phyloP scores from a whole-genome alignment of 768 basidiomycete species.

The Psilocybe cubensis region DNA sequence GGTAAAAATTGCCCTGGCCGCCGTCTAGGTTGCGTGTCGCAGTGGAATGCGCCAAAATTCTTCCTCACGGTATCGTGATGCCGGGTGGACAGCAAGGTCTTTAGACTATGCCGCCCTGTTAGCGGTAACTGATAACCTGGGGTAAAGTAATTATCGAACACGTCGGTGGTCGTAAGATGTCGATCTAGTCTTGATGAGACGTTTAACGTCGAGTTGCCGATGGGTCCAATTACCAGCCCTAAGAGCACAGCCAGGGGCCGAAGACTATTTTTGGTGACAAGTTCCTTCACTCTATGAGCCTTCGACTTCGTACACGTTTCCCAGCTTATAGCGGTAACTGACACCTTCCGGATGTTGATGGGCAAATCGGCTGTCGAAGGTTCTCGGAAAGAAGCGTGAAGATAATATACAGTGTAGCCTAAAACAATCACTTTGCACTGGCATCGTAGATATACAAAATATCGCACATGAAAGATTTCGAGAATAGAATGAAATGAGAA shows the following conservation, averaged over 20 bases:
- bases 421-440: conserved; percentile 5
- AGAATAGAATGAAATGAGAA: conserved; percentile 5
- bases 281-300: background rate
- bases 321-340: conserved; percentile 10
- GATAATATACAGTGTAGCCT: conserved; percentile 5
- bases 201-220: conserved; percentile 3
- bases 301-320: conserved; percentile 16
- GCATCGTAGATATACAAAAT: conserved; percentile 7
- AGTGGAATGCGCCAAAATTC: conserved; percentile 10
- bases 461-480: conserved; percentile 7
- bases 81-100: background rate
- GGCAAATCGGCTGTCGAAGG: conserved; percentile 9
- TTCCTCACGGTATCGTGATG: conserved; percentile 1
- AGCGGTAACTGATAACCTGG: background rate
- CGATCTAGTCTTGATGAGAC: conserved; percentile 1
- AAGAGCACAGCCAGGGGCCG: conserved; percentile 10
- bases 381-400: conserved; percentile 1
- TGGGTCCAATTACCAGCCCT: conserved; percentile 12
- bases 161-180: conserved; percentile 1
- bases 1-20: conserved; percentile 20
- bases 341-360: conserved; percentile 14
- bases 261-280: conserved; percentile 14
- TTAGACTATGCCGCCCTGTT: background rate
- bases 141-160: background rate
- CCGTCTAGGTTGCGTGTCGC: conserved; percentile 11